Evolutionary conservation across 1,284 basidiomycete species (phyloP).

Genomic region (Rhizoctonia solani): DNA sequence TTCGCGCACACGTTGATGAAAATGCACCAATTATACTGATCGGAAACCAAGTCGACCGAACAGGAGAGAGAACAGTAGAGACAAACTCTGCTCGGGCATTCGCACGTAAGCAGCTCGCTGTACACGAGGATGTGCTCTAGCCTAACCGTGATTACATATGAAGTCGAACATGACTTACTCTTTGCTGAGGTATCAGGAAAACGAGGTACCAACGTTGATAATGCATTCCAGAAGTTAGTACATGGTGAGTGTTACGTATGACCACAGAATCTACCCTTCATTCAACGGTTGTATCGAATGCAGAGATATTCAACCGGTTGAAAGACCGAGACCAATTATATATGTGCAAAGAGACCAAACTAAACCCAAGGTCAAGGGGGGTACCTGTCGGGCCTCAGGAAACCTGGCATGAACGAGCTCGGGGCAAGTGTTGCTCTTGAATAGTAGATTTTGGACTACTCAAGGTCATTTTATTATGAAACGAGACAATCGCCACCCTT

Average conservation of each 20-base stretch:
- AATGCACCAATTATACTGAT: constrained; percentile 16
- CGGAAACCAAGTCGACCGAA: constrained; percentile 19
- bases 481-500: too few relatives aligned
- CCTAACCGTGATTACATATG: not conserved
- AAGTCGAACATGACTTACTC: constrained; percentile 10
- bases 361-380: not conserved
- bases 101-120: constrained; percentile 12
- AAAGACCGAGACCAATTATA: constrained; percentile 21
- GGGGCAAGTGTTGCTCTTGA: constrained; percentile 9
- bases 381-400: not conserved
- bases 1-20: constrained; percentile 16
- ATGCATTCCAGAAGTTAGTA: constrained; percentile 19
- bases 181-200: constrained; percentile 20
- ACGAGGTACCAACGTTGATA: constrained; percentile 7
- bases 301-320: constrained; percentile 25
- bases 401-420: not conserved
- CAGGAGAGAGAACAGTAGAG: constrained; percentile 7
- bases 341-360: constrained; percentile 16
- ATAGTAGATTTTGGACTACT: too few relatives aligned
- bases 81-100: constrained; percentile 9
- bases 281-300: not conserved
- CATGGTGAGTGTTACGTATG: constrained; percentile 1
- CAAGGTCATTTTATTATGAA: too few relatives aligned
- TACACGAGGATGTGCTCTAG: not conserved
- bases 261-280: not conserved